Conservation (phyloP, 2,329 filamentous ascomycete species). For the Colletotrichum lindemuthianum region DNA sequence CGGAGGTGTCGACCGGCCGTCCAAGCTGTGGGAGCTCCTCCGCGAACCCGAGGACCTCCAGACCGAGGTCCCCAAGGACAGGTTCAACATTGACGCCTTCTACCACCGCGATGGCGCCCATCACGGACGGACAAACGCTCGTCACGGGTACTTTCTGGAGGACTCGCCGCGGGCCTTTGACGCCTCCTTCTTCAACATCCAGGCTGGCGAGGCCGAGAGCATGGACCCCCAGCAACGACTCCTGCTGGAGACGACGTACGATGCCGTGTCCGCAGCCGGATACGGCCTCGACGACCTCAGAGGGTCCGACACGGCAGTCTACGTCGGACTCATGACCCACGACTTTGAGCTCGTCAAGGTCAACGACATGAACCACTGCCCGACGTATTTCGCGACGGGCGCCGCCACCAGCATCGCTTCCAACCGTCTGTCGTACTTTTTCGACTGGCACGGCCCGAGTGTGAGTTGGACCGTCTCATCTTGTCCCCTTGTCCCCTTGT, state of each 20-base stretch:
- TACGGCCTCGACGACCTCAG: constrained; percentile 9
- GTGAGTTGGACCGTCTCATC: constrained; percentile 41
- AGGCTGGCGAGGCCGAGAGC: constrained; percentile 40
- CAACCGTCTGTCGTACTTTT: constrained; percentile 53
- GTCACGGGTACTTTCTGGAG: constrained; percentile 37
- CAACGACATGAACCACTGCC: constrained; percentile 40
- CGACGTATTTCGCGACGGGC: constrained; percentile 40
- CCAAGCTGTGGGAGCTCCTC: constrained; percentile 28
- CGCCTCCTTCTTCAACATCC: constrained; percentile 43
- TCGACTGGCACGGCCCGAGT: constrained; percentile 50
- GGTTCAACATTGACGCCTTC: constrained; percentile 17
- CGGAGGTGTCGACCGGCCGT: constrained; percentile 18
- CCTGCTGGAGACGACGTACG: constrained; percentile 48
- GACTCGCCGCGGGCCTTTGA: constrained; percentile 40
- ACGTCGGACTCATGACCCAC: constrained; percentile 37
- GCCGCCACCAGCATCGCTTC: constrained; percentile 43
- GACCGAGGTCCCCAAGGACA: constrained; percentile 17
- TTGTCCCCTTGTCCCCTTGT: too few species aligned
- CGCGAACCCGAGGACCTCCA: constrained; percentile 4
- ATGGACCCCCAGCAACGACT: constrained; percentile 48
- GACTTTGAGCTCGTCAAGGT: constrained; percentile 43
- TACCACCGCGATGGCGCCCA: constrained; percentile 33
- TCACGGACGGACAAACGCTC: constrained; percentile 39
- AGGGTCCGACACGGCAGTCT: constrained; percentile 15
- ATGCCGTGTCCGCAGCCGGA: constrained; percentile 41